A percentile compares a stretch with the other conserved stretches of the same genome.
Conservation (phyloP, 2,329 filamentous ascomycete species). For the Ascocoryne sarcoides region DNA sequence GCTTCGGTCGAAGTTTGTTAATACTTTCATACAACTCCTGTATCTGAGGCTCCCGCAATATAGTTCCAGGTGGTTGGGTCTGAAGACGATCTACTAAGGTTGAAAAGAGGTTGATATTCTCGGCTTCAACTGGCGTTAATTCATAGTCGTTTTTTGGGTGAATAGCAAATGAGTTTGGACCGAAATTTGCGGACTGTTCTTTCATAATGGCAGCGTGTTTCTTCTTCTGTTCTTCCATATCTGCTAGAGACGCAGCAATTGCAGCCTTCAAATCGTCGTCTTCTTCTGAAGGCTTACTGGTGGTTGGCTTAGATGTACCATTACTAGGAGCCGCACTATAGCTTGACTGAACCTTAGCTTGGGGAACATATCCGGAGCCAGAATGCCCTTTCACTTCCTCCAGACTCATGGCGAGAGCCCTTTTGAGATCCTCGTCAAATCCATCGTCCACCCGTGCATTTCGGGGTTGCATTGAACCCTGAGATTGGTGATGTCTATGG, state of each 20-base stretch:
- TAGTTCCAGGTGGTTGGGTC: conserved; percentile 90
- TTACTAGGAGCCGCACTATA: conserved; percentile 24
- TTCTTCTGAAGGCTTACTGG: conserved; percentile 55
- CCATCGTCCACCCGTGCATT: conserved; percentile 80
- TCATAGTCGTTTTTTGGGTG: conserved; percentile 89
- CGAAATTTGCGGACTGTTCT: conserved; percentile 56
- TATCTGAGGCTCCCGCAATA: conserved; percentile 93
- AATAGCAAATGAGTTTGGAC: conserved; percentile 39
- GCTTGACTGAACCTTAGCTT: conserved; percentile 39
- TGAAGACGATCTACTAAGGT: conserved; percentile 91
- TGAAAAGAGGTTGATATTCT: conserved; percentile 94
- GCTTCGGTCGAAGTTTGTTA: conserved; percentile 81
- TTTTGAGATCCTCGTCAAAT: conserved; percentile 92
- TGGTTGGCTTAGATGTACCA: conserved; percentile 29
- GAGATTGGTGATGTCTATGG: conserved; percentile 44
- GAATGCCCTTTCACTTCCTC: conserved; percentile 78
- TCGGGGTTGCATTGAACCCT: conserved; percentile 72
- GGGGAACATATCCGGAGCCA: conserved; percentile 62
- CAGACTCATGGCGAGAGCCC: conserved; percentile 90
- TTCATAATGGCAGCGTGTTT: conserved; percentile 77
- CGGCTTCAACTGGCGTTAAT: conserved; percentile 83
- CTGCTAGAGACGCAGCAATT: conserved; percentile 86
- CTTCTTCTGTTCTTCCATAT: conserved; percentile 98
- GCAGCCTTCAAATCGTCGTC: conserved; percentile 89
- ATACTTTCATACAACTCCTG: conserved; percentile 98